phyloP scores from a whole-genome alignment of 164 flowering plant species.

The Aristolochia fimbriata region DNA sequence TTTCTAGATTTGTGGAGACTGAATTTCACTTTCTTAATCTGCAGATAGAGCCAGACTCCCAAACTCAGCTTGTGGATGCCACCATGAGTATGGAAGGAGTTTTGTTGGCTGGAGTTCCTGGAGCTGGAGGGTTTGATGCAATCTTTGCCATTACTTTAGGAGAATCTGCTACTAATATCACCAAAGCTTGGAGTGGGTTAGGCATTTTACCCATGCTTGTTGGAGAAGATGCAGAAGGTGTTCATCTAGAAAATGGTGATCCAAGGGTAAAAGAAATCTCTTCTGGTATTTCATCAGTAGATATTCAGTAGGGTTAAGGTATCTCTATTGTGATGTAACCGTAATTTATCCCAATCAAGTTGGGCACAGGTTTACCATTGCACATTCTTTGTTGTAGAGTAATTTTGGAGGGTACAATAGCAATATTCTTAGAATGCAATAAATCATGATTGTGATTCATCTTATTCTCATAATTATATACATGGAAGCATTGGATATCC shows the following conservation, averaged over 20 bases:
- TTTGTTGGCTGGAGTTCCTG: slow-evolving; percentile 94
- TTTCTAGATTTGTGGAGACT: slow-evolving; percentile 28
- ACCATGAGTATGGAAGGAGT: slow-evolving; percentile 90
- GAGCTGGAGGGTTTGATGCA: slow-evolving; percentile 99
- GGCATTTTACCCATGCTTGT: slow-evolving; percentile 82
- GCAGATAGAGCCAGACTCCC: slow-evolving; percentile 97
- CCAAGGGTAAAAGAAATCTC: slow-evolving; percentile 59
- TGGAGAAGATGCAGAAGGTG: slow-evolving; percentile 88
- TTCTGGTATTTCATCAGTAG: slow-evolving; percentile 45
- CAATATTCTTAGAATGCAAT: no score
- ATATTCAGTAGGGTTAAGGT: slow-evolving; percentile 10
- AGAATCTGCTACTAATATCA: slow-evolving; percentile 41
- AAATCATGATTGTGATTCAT: no score
- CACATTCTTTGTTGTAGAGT: no score
- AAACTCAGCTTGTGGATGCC: slow-evolving; percentile 70
- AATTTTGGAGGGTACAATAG: no score
- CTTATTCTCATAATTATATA: no score
- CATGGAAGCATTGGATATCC: no score
- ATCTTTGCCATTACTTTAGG: slow-evolving; percentile 83
- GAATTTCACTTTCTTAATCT: background rate
- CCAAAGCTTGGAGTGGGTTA: slow-evolving; percentile 60
- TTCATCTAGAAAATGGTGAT: slow-evolving; percentile 65
- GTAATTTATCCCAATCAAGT: background rate
- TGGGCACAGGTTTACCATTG: no score
- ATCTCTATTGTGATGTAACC: background rate